Evolutionary conservation across 257 asterid genomes (phyloP), one percentile per base, ranked within the genome.

Genomic region (Thymus mandschuricus): DNA sequence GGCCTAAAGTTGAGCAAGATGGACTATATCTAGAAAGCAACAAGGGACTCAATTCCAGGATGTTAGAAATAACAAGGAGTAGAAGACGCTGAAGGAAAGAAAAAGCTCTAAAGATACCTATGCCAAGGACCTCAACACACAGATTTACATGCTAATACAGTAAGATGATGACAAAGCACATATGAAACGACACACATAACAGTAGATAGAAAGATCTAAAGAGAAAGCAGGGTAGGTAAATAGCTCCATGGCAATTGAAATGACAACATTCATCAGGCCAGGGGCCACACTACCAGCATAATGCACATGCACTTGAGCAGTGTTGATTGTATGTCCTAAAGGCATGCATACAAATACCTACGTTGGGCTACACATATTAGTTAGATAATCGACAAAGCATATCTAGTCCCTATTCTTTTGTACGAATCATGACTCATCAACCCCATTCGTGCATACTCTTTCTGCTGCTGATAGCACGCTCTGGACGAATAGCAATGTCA

Each of bases 121-220:
- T 11, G 56, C 35, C 38, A 44, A 38, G 13, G 12, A 29, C 7
- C 51, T 46, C 21, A 38, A 31, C n/a, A 66, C 4, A 15, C 41
- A 4, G 31, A 59, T 51, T 35, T 43, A n/a, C 43, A 72, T 50
- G 60, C 44, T 34, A 44, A 71, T 54, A 59, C 28, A 27, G 21
- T 30, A 60, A 45, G 61, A 61, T 30, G 48, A 54, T 52, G 60
- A 72, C 68, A 77, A 60, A 28, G 67, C 50, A 45, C 57, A 9
- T 55, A 38, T 52, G 51, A 68, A n/a, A 72, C 29, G 30, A 61
- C 59, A 64, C 52, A 21, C 10, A 64, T 54, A 40, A 64, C 12
- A 48, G 58, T 44, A 51, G 6, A 54, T 10, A 64, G 71, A 51
- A 54, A 64, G 35, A 4, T 41, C 52, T 41, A 51, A 60, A 27